Evolutionary conservation across 2,329 filamentous ascomycete genomes (phyloP), one percentile per base, ranked within the genome.

Genomic region (Nemania sp.): DNA sequence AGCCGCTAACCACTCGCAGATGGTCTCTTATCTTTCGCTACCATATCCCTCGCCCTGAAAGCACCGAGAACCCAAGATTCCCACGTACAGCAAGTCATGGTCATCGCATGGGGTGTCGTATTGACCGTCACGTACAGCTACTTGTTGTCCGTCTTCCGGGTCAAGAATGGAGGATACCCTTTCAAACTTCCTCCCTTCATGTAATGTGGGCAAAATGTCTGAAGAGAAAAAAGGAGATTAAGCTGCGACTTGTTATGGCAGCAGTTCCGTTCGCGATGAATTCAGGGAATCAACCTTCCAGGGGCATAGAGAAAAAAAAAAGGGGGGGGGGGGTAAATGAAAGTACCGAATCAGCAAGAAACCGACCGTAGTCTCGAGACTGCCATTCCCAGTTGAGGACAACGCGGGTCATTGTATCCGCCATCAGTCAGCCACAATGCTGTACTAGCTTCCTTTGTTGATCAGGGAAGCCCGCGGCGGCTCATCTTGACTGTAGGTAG

Each of bases 121-220:
- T 78, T 97, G 58, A 87, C 97, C 69, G 78, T 90, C 65, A 87
- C 92, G 78, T 98, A 98, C 81, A 96, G 93, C 80, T 95, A 97
- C 79, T 82, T 99, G 65, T 84, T 99, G 67, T 97, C 91, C 77
- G 82, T 97, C 65, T 99, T 99, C 84, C 87, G 93, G 70, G 82
- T 90, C 70, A 99, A 99, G 87, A 99, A 98, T 74, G 87, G 88
- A 35, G 92, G 92, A 21, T 99, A 99, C 77, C 93, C 93, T 15
- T 97, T 98, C 79, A 92, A 88, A 72, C 83, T 99, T 63, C 95
- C 95, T 57, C 95, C 95, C 11, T 98, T 99, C 77, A 82, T 87
- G 78, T 87, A 76, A 76, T 51, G 3, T 37, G 35, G 20, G 34
- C 9, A 18, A 48, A 47, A 37, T n/a, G 18, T 42, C 13, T 37